Evolutionary conservation across 345 rosid species (phyloP).

Genomic region (Hevea brasiliensis): DNA sequence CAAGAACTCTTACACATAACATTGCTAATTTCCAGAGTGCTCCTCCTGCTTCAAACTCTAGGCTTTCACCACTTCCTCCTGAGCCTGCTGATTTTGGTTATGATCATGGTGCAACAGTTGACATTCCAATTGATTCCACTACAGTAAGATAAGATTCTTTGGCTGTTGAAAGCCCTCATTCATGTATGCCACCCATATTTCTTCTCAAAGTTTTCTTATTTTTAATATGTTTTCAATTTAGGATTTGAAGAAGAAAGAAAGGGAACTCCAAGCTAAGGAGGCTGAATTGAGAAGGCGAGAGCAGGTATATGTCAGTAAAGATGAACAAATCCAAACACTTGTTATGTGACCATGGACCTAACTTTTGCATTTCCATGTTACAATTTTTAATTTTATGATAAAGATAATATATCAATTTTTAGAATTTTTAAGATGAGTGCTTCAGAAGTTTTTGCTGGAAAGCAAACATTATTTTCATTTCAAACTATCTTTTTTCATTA

Average conservation of each 20-base stretch:
- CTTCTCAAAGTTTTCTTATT: neutral
- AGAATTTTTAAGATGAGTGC: too few relatives aligned
- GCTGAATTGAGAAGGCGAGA: constrained; percentile 33
- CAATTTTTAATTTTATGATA: too few relatives aligned
- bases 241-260: constrained; percentile 38
- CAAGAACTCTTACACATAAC: neutral
- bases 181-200: neutral
- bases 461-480: too few relatives aligned
- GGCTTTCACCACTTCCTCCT: constrained; percentile 38
- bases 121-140: constrained; percentile 36
- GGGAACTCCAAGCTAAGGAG: constrained; percentile 35
- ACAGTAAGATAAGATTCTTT: constrained; percentile 4
- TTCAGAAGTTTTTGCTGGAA: too few relatives aligned
- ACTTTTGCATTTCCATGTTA: neutral
- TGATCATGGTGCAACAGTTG: constrained; percentile 32
- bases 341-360: neutral
- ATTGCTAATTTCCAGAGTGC: constrained; percentile 16
- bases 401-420: too few relatives aligned
- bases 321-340: neutral
- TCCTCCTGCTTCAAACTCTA: constrained; percentile 33
- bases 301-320: constrained; percentile 22
- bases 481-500: too few relatives aligned
- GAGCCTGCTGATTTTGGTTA: constrained; percentile 35
- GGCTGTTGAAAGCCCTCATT: constrained; percentile 7
- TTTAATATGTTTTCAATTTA: neutral